Conservation (phyloP, 2,329 filamentous ascomycete genomes). For the Exophiala sp. region DNA sequence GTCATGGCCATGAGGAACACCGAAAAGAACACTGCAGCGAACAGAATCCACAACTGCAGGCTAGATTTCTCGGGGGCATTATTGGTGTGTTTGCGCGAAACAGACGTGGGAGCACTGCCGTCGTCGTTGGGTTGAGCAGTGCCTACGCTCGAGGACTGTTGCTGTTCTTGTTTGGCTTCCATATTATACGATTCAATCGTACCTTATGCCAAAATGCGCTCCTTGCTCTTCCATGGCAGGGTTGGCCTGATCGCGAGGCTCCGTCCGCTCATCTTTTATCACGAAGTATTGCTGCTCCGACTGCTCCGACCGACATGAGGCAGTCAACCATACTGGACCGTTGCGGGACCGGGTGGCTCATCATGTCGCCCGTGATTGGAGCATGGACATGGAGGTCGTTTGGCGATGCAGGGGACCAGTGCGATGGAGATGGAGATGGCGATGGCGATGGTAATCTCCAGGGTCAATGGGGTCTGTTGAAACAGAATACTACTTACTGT, state of each 20-base stretch:
- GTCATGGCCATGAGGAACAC: conserved; percentile 49
- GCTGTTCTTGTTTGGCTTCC: background rate
- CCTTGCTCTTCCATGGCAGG: background rate
- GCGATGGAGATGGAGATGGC: too few species aligned
- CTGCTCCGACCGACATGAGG: background rate
- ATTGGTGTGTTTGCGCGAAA: background rate
- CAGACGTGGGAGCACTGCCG: background rate
- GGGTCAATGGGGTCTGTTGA: too few species aligned
- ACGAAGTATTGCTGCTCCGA: background rate
- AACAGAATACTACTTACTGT: too few species aligned
- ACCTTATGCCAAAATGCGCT: too few species aligned
- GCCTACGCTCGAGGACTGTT: background rate
- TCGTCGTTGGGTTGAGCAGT: background rate
- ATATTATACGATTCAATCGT: background rate
- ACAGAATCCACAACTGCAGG: conserved; percentile 28
- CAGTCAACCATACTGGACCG: background rate
- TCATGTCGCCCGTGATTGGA: too few species aligned
- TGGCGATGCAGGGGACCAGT: too few species aligned
- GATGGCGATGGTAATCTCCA: too few species aligned
- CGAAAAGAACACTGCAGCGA: conserved; percentile 39
- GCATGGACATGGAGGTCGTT: too few species aligned
- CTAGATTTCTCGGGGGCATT: background rate
- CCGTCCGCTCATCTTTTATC: background rate
- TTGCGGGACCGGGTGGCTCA: background rate
- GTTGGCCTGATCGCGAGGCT: background rate